phyloP scores from a whole-genome alignment of 1,284 basidiomycete genomes.

The Malassezia psittaci region DNA sequence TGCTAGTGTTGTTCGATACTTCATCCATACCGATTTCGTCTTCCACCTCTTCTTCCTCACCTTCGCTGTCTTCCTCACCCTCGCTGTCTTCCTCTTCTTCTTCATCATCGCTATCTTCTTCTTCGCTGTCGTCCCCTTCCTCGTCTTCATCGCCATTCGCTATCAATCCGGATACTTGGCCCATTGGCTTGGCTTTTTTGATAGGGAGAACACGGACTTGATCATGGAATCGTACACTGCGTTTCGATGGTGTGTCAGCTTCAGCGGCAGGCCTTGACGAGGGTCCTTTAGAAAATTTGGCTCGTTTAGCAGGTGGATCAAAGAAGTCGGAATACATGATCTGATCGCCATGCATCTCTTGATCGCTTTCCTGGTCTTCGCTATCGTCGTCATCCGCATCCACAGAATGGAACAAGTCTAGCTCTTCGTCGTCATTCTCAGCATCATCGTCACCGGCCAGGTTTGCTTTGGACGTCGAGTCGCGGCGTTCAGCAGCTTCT shows the following conservation, averaged over 20 bases:
- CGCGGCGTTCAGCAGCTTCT: constrained; percentile 63
- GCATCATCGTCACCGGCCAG: constrained; percentile 20
- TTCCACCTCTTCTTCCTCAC: constrained; percentile 48
- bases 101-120: constrained; percentile 18
- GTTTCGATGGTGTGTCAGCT: not conserved
- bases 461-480: constrained; percentile 54
- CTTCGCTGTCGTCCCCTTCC: constrained; percentile 5
- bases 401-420: constrained; percentile 11
- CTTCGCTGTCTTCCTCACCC: constrained; percentile 22
- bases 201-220: constrained; percentile 17
- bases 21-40: constrained; percentile 24
- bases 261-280: not conserved
- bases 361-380: constrained; percentile 17
- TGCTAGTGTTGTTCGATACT: too few relatives aligned
- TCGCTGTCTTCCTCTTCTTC: constrained; percentile 19
- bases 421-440: constrained; percentile 15
- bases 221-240: constrained; percentile 15
- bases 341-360: constrained; percentile 27
- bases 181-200: constrained; percentile 4
- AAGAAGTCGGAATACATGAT: constrained; percentile 57
- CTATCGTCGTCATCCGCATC: constrained; percentile 24
- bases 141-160: constrained; percentile 3
- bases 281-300: not conserved
- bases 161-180: constrained; percentile 3
- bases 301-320: constrained; percentile 49